A percentile compares a stretch with the other conserved stretches of the same genome.
phyloP scores from a whole-genome alignment of 2,329 filamentous ascomycete species.

The Fonsecaea monophora region DNA sequence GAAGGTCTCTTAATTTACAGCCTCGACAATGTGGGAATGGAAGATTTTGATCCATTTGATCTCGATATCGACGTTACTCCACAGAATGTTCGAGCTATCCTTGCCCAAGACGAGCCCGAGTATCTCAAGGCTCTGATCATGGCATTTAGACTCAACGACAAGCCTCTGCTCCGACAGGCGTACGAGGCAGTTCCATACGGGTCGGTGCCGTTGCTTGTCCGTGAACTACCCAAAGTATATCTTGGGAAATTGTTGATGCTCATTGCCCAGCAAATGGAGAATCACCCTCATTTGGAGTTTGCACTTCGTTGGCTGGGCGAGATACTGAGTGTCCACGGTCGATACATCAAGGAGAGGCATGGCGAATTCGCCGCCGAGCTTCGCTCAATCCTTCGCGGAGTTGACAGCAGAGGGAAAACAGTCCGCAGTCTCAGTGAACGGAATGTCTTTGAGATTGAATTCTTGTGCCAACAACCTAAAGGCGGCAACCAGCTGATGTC shows the following conservation, averaged over 20 bases:
- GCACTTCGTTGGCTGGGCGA: slow-evolving; percentile 92
- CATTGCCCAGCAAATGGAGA: slow-evolving; percentile 84
- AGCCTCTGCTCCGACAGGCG: slow-evolving; percentile 78
- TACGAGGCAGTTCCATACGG: slow-evolving; percentile 80
- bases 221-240: slow-evolving; percentile 82
- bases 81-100: slow-evolving; percentile 77
- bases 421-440: slow-evolving; percentile 44
- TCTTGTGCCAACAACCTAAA: slow-evolving; percentile 34
- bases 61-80: slow-evolving; percentile 94
- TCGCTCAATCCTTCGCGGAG: slow-evolving; percentile 78
- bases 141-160: slow-evolving; percentile 94
- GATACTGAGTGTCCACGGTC: slow-evolving; percentile 78
- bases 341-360: slow-evolving; percentile 81
- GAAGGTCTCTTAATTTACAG: slow-evolving; percentile 95
- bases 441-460: slow-evolving; percentile 42
- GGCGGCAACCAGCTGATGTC: slow-evolving; percentile 9
- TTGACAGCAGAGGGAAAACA: slow-evolving; percentile 67
- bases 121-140: slow-evolving; percentile 94
- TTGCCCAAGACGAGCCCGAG: slow-evolving; percentile 75
- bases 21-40: slow-evolving; percentile 72
- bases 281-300: slow-evolving; percentile 92
- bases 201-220: slow-evolving; percentile 79
- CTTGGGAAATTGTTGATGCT: slow-evolving; percentile 84
- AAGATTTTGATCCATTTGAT: slow-evolving; percentile 92
- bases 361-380: slow-evolving; percentile 83